Evolutionary conservation across 192 early-diverging fungal species (phyloP), one percentile per base, ranked within the genome.

Genomic region (Lunasporangiospora selenospora): DNA sequence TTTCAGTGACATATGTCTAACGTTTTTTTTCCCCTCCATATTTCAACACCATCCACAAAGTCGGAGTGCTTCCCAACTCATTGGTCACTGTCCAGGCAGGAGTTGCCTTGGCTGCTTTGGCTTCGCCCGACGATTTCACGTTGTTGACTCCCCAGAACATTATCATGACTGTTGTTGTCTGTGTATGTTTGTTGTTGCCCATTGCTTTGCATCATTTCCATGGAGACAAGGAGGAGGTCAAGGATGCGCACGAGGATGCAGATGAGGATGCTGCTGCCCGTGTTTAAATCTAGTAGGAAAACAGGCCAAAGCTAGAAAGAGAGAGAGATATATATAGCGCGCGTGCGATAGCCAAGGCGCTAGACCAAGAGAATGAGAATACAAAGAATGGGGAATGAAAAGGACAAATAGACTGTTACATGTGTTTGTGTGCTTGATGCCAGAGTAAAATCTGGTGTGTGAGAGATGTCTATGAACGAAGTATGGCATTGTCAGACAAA

Each of bases 11-110:
- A 23, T 18, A 0, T 18, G 34, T 31, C 31, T 19, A 48, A 13
- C 4, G 11, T 51, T 36, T 31, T 36, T 49, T 19, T 8, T 21
- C n/a, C 46, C 15, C 36, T 37, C 38, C 26, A 13, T 59, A n/a
- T n/a, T n/a, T n/a, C n/a, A n/a, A n/a, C n/a, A n/a, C n/a, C n/a
- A n/a, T n/a, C n/a, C n/a, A n/a, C n/a, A n/a, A n/a, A 65, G 58
- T 62, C 43, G 77, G 77, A 27, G 73, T 76, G 16, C 58, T 71
- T 7, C 77, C 77, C 23, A 63, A 70, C 37, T 59, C 73, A 5
- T 58, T 79, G 12, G 75, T 79, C 5, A 67, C 73, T 18, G 66
- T 70, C 6, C 71, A 79, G 46, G 77, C 77, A 19, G 77, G 77
- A 46, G 77, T 64, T 9, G 75, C 77, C 4, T 57, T 79, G 53